Evolutionary conservation across 768 basidiomycete species (phyloP), one percentile per base, ranked within the genome.

Genomic region (Suillus tomentosus): DNA sequence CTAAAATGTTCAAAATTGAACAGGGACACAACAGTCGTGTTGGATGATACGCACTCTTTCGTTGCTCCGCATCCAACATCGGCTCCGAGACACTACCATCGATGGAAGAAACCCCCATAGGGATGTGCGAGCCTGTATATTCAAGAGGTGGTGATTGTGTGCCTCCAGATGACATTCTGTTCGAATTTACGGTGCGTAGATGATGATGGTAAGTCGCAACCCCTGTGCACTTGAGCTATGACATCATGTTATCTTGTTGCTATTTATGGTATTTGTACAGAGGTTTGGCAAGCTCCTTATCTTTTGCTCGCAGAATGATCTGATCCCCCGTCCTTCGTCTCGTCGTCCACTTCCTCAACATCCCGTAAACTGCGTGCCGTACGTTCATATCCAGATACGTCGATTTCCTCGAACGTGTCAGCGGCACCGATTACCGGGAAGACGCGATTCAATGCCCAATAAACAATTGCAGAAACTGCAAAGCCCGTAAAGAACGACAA

Each of bases 401-500:
- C 89, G 11, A 85, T 67, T 73, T 90, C 87, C 60, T 82, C 72
- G 70, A 89, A 90, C 47, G 67, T 74, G 37, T 73, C 65, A 43
- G 77, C 77, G 50, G 77, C 73, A 22, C 87, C 88, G 14, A 79
- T 80, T 3, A 85, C 82, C 3, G 92, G 90, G 76, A 83, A 91
- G 31, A 82, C 24, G 58, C 75, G 69, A 76, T 87, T 90, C 56
- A 89, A 80, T 45, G 75, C 37, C 70, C 79, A 84, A 75, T 94
- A 95, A 53, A 89, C 72, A 64, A 90, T 57, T 8, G 84, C 79
- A 3, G 92, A 90, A 51, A 88, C 82, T 42, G 85, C 86, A 67
- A 92, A 90, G 36, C 92, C 92, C 17, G 89, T 90, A 77, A 94
- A 91, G 82, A 94, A 95, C 17, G 90, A 87, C 79, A 93, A 82